A percentile compares a stretch with the other conserved stretches of the same genome.
Conservation (phyloP, 2,329 filamentous ascomycete species). For the Stagonosporopsis cucurbitacearum region DNA sequence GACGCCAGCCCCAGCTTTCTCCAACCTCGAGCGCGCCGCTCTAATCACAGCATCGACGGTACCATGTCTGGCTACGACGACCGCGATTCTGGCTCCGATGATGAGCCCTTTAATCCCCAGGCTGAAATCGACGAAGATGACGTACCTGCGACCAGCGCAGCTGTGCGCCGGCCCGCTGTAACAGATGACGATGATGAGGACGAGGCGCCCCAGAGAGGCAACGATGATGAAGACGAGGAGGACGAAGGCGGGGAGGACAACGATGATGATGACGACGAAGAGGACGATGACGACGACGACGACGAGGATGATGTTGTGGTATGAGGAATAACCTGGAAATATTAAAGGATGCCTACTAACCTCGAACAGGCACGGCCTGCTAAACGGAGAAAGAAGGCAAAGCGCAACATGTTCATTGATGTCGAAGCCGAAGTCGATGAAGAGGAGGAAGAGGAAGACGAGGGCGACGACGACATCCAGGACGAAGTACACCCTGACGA, state of each 20-base stretch:
- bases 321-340: constrained; percentile 18
- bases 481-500: constrained; percentile 92
- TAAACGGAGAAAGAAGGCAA: constrained; percentile 77
- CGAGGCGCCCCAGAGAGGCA: constrained; percentile 45
- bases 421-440: constrained; percentile 97
- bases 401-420: constrained; percentile 89
- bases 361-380: constrained; percentile 69
- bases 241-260: constrained; percentile 57
- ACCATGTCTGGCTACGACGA: constrained; percentile 43
- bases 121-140: constrained; percentile 72
- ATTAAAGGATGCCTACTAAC: constrained; percentile 25
- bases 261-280: constrained; percentile 65
- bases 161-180: constrained; percentile 38
- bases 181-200: constrained; percentile 40
- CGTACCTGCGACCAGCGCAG: constrained; percentile 25
- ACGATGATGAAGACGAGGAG: constrained; percentile 32
- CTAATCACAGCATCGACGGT: constrained; percentile 4
- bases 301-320: constrained; percentile 60
- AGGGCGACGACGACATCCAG: constrained; percentile 82
- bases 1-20: constrained; percentile 15
- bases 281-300: constrained; percentile 66
- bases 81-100: constrained; percentile 56
- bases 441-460: constrained; percentile 81
- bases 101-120: constrained; percentile 89
- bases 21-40: constrained; percentile 14